Percentiles rank a stretch among this genome's conserved stretches.
phyloP scores from a whole-genome alignment of 2,329 filamentous ascomycete genomes.

The Cryphonectria radicalis region DNA sequence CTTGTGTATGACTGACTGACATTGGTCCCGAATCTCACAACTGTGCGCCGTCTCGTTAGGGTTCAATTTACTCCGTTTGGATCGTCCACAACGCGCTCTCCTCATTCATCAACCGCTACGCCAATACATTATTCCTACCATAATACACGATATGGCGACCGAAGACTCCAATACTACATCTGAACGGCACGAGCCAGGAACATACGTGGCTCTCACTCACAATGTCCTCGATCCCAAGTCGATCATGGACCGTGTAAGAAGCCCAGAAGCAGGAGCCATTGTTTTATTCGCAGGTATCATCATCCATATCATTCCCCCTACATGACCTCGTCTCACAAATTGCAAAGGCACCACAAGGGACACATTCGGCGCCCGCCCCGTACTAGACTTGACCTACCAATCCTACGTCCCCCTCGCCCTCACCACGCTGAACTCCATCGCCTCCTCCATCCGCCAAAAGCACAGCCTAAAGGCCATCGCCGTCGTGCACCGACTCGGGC shows the following conservation, averaged over 20 bases:
- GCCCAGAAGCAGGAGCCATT: conserved; percentile 74
- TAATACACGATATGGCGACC: background rate
- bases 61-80: background rate
- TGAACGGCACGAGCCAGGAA: conserved; percentile 4
- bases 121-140: no score
- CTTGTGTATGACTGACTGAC: no score
- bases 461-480: conserved; percentile 74
- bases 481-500: conserved; percentile 82
- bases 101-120: background rate
- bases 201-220: conserved; percentile 72
- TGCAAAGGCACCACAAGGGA: conserved; percentile 71
- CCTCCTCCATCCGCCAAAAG: conserved; percentile 57
- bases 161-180: background rate
- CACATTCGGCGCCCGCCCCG: conserved; percentile 71
- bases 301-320: no score
- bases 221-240: conserved; percentile 59
- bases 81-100: background rate
- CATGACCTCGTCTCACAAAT: background rate
- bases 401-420: conserved; percentile 75
- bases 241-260: conserved; percentile 70
- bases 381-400: conserved; percentile 75
- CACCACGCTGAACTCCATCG: conserved; percentile 69
- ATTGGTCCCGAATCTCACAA: no score
- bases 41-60: background rate
- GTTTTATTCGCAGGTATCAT: conserved; percentile 74